Base-by-base conservation (phyloP, 768 basidiomycete species). In the Leccinellum rugosiceps region DNA sequence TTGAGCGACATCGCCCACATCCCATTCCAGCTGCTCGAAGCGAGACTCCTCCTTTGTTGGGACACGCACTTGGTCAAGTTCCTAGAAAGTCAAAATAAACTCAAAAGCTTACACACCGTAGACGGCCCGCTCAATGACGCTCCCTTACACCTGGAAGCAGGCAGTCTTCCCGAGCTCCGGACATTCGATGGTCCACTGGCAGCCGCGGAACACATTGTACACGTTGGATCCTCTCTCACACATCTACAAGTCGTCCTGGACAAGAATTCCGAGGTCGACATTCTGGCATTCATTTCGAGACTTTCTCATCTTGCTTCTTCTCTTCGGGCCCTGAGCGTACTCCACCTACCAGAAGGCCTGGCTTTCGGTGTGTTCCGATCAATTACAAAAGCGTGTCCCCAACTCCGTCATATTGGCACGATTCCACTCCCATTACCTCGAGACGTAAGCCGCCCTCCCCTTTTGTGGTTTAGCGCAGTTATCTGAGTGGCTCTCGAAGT, bases 21-120 rank as follows among this genome's bases (percentile, higher is more conserved):
- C 34, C 72, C 66, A 15, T 84, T 84, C 70, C 77, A 77, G 53
- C 76, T 85, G 23, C 70, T 65, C 47, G 81, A 85, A 46, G 76
- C 78, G 4, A 76, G 72, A 25, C 65, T 85, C n/a, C 72, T 74
- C 46, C 74, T 84, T 50, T 60, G 69, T 6, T 86, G 83, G 82
- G 81, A 83, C 61, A 45, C 58, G 0, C 65, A 77, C 48, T 53
- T 80, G 9, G 75, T 78, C 53, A 69, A 71, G 15, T 87, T 86
- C 68, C 70, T 86, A 28, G 71, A 78, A 54, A 68, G 65, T 50
- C 83, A 85, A 64, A 67, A 64, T 13, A 70, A 75, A 30, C 71
- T 86, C 35, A 73, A 66, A 51, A 60, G 56, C 10, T 69, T 85
- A 45, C 74, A 77, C 46, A 66, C 66, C 44, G 34, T 59, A 9